A percentile compares a stretch with the other conserved stretches of the same genome.
phyloP scores from a whole-genome alignment of 805 yeast genomes.

The Candida suzukii region DNA sequence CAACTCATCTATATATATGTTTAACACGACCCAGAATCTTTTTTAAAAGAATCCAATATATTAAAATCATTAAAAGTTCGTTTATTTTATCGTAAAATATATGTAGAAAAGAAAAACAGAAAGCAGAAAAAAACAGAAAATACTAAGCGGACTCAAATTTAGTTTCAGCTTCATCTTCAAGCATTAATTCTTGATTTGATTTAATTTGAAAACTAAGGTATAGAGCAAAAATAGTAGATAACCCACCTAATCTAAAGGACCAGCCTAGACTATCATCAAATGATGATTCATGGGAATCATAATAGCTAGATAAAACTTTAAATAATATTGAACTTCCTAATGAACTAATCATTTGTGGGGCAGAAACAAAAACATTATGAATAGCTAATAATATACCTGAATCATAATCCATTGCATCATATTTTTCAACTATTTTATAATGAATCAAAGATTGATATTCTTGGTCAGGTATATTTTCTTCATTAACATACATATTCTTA shows the following conservation, averaged over 20 bases:
- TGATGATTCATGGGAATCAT: slow-evolving; percentile 13
- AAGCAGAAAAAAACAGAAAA: background rate
- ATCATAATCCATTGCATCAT: slow-evolving; percentile 40
- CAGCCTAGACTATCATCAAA: slow-evolving; percentile 42
- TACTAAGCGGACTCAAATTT: background rate
- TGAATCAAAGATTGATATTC: background rate
- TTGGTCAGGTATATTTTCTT: too few species aligned
- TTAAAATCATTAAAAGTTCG: too few species aligned
- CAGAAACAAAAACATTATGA: slow-evolving; percentile 51
- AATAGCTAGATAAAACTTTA: slow-evolving; percentile 24
- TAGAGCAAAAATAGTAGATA: slow-evolving; percentile 41
- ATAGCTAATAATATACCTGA: slow-evolving; percentile 51
- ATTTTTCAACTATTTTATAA: slow-evolving; percentile 17
- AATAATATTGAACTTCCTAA: slow-evolving; percentile 41
- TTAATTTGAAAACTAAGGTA: slow-evolving; percentile 35
- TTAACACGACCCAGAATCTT: too few species aligned
- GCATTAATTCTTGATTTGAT: slow-evolving; percentile 28
- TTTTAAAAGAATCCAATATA: too few species aligned
- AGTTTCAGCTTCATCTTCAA: slow-evolving; percentile 25
- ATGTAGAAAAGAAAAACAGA: too few species aligned
- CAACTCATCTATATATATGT: too few species aligned
- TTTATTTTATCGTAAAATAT: too few species aligned
- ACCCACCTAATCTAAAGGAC: slow-evolving; percentile 52
- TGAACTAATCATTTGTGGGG: slow-evolving; percentile 50
- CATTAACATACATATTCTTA: too few species aligned